Evolutionary conservation across 306 rosid genomes (phyloP).

Genomic region (Vigna nakashimae): DNA sequence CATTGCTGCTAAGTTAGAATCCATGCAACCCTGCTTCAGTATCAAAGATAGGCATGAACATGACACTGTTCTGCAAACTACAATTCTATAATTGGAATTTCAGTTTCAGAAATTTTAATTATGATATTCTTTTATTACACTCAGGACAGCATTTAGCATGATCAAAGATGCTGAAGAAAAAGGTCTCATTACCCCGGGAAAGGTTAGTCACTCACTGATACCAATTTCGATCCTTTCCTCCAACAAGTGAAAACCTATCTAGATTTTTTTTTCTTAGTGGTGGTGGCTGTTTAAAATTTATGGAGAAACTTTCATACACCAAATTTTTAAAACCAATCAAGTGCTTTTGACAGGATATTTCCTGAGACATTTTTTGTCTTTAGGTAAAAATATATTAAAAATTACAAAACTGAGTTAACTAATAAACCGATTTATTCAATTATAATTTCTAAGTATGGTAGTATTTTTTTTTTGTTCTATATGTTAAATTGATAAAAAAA

Average conservation of each 20-base stretch:
- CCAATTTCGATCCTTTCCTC: no score
- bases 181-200: slow-evolving; percentile 70
- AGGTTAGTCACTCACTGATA: background rate
- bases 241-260: no score
- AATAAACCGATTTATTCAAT: no score
- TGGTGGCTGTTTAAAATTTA: background rate
- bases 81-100: background rate
- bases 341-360: background rate
- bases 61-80: slow-evolving; percentile 28
- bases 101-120: background rate
- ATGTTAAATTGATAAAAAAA: no score
- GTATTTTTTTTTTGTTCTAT: no score
- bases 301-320: background rate
- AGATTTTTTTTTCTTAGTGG: no score
- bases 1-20: slow-evolving; percentile 88
- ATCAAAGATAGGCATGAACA: slow-evolving; percentile 71
- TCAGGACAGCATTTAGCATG: slow-evolving; percentile 75
- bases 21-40: slow-evolving; percentile 83
- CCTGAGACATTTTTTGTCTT: no score
- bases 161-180: slow-evolving; percentile 80
- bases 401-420: no score
- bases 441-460: no score
- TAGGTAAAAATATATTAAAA: no score
- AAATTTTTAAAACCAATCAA: background rate
- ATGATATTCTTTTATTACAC: slow-evolving; percentile 8